A percentile compares a stretch with the other conserved stretches of the same genome.
Conservation (phyloP, 768 basidiomycete species). For the Lactarius indigo region DNA sequence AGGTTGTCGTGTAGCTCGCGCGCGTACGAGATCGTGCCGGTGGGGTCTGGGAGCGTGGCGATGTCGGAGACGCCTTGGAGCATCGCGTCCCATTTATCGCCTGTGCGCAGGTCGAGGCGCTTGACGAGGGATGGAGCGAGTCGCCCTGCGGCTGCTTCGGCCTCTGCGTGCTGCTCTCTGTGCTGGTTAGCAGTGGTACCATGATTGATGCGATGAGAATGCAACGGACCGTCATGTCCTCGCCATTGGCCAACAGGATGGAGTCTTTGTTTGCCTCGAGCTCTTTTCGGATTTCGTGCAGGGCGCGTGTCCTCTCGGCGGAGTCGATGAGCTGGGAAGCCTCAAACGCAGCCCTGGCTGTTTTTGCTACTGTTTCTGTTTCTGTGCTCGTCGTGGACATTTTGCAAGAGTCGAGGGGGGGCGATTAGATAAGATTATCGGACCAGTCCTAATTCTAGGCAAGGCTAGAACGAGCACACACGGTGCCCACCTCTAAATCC, state of each 20-base stretch:
- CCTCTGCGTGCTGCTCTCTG: slow-evolving; percentile 74
- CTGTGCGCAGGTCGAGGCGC: slow-evolving; percentile 71
- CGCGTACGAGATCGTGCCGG: slow-evolving; percentile 82
- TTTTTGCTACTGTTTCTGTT: slow-evolving; percentile 64
- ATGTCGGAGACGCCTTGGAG: slow-evolving; percentile 87
- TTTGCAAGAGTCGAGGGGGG: no score
- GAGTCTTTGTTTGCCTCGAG: slow-evolving; percentile 61
- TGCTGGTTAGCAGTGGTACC: neutral
- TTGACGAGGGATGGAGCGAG: slow-evolving; percentile 84
- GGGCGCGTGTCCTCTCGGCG: slow-evolving; percentile 63
- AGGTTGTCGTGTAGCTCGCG: slow-evolving; percentile 83
- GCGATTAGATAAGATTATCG: slow-evolving; percentile 4
- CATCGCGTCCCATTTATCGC: slow-evolving; percentile 95
- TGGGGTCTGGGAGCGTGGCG: slow-evolving; percentile 80
- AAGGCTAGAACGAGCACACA: neutral
- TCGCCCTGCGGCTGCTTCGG: slow-evolving; percentile 59
- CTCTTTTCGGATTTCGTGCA: slow-evolving; percentile 63
- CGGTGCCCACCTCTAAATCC: neutral
- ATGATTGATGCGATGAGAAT: no score
- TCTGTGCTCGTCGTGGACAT: slow-evolving; percentile 7
- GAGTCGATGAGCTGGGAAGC: slow-evolving; percentile 76
- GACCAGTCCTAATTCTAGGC: neutral
- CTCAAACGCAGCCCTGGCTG: slow-evolving; percentile 82
- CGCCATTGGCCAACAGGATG: slow-evolving; percentile 75
- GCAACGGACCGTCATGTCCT: slow-evolving; percentile 65